Evolutionary conservation across 2,329 filamentous ascomycete genomes (phyloP).

Genomic region (Nemania bipapillata): DNA sequence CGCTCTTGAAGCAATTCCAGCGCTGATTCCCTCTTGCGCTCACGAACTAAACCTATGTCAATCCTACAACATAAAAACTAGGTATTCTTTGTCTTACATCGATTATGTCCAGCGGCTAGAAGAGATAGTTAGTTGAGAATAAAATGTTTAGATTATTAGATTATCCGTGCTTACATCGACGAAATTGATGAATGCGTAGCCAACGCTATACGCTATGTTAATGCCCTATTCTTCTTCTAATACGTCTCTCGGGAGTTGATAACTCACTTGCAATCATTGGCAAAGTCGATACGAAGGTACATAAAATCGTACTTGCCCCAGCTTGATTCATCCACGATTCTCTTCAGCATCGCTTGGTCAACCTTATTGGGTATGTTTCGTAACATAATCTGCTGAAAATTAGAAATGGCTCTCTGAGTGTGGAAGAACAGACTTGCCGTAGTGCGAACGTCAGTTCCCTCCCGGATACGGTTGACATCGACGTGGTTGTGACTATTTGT

Average conservation of each 20-base stretch:
- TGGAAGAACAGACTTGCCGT: constrained; percentile 65
- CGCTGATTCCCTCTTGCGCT: constrained; percentile 74
- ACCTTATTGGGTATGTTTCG: constrained; percentile 95
- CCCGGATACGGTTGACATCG: constrained; percentile 68
- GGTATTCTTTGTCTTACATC: constrained; percentile 60
- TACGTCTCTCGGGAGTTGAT: neutral
- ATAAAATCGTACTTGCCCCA: constrained; percentile 91
- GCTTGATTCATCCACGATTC: constrained; percentile 80
- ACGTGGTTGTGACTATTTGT: constrained; percentile 70
- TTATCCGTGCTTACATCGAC: constrained; percentile 69
- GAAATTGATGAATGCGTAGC: constrained; percentile 98
- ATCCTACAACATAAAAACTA: neutral
- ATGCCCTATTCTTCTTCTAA: constrained; percentile 37
- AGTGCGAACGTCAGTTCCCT: constrained; percentile 77
- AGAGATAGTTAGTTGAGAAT: constrained; percentile 53
- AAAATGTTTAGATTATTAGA: constrained; percentile 12
- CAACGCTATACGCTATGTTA: constrained; percentile 71
- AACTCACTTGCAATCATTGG: constrained; percentile 81
- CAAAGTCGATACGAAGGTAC: constrained; percentile 91
- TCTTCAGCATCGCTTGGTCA: constrained; percentile 79
- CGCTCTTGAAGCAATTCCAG: constrained; percentile 83
- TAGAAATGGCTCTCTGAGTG: neutral
- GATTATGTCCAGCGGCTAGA: constrained; percentile 76
- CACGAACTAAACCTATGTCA: constrained; percentile 68
- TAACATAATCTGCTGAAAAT: constrained; percentile 78